phyloP scores from a whole-genome alignment of 805 yeast species.

The Suhomyces emberorum region DNA sequence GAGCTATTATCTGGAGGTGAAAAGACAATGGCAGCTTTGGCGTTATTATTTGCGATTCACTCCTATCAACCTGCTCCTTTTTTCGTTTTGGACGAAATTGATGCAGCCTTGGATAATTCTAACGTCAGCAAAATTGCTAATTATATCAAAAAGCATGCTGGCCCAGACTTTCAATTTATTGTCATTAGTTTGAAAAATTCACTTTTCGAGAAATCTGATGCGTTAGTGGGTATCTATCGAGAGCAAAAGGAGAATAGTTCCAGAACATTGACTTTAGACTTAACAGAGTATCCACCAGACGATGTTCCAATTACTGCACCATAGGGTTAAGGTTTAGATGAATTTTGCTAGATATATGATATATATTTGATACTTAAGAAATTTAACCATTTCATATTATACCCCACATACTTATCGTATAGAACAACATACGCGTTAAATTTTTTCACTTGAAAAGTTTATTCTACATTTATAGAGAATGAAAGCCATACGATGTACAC shows the following conservation, averaged over 20 bases:
- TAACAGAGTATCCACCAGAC: conserved; percentile 55
- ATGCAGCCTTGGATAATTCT: conserved; percentile 91
- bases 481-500: too few species aligned
- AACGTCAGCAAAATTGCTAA: conserved; percentile 86
- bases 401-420: too few species aligned
- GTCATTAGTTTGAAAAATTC: conserved; percentile 88
- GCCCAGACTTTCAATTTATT: conserved; percentile 81
- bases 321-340: too few species aligned
- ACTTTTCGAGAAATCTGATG: conserved; percentile 82
- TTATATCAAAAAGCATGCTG: conserved; percentile 72
- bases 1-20: conserved; percentile 94
- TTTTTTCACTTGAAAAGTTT: too few species aligned
- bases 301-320: conserved; percentile 6
- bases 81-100: conserved; percentile 95
- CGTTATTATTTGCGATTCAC: conserved; percentile 86
- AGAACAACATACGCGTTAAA: too few species aligned
- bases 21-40: conserved; percentile 93
- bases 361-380: too few species aligned
- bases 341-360: too few species aligned
- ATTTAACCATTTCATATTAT: too few species aligned
- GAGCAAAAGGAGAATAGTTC: conserved; percentile 74
- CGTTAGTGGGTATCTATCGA: conserved; percentile 89
- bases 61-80: conserved; percentile 92
- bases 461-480: too few species aligned
- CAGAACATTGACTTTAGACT: conserved; percentile 67